A percentile compares a stretch with the other conserved stretches of the same genome.
Conservation (phyloP, 495 filamentous ascomycete species). For the Achaetomiella virescens region DNA sequence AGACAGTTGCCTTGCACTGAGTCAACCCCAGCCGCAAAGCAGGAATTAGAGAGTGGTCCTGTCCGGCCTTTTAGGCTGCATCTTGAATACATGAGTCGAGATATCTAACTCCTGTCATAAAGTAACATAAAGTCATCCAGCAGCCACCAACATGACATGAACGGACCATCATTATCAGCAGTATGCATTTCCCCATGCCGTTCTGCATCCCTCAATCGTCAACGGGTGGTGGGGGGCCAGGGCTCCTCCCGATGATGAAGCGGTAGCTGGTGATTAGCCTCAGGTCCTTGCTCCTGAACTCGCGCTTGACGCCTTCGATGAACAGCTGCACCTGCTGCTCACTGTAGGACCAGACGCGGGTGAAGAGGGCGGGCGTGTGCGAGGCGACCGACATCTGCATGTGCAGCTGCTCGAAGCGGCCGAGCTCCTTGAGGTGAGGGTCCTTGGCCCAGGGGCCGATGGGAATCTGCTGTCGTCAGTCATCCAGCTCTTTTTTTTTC, state of each 20-base stretch:
- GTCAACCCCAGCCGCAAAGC: no score
- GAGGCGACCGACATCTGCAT: slow-evolving; percentile 26
- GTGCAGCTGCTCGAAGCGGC: slow-evolving; percentile 26
- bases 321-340: slow-evolving; percentile 15
- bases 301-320: slow-evolving; percentile 24
- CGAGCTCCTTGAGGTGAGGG: slow-evolving; percentile 45
- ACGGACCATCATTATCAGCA: no score
- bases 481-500: neutral
- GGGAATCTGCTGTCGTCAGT: slow-evolving; percentile 32
- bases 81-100: no score
- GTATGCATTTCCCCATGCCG: no score
- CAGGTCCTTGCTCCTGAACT: slow-evolving; percentile 24
- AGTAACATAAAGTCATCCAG: no score
- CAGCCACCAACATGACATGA: no score
- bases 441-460: slow-evolving; percentile 50
- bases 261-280: slow-evolving; percentile 24
- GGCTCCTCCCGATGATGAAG: slow-evolving; percentile 18
- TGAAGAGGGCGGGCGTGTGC: slow-evolving; percentile 16
- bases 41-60: no score
- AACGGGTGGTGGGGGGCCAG: slow-evolving; percentile 3
- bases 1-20: no score
- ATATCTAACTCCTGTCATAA: no score
- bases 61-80: no score
- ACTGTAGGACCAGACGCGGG: slow-evolving; percentile 5
- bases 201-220: neutral